phyloP scores from a whole-genome alignment of 2,329 filamentous ascomycete genomes.

The Lachnellula hyalina region DNA sequence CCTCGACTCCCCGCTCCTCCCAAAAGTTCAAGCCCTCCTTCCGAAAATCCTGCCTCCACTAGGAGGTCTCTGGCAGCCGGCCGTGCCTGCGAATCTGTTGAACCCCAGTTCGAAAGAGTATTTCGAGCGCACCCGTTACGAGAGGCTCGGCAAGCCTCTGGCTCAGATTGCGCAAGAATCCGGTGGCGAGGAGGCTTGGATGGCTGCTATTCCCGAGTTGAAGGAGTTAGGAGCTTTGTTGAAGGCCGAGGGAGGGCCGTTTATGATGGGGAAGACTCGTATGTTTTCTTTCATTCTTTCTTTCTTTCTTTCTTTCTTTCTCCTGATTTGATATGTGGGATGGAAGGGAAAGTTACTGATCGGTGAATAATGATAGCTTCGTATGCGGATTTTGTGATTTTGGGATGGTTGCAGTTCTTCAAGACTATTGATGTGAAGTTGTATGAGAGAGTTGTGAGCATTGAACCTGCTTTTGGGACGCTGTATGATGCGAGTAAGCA shows the following conservation, averaged over 20 bases:
- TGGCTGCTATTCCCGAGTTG: slow-evolving; percentile 41
- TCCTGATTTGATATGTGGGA: background rate
- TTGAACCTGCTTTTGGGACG: slow-evolving; percentile 17
- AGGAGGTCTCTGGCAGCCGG: slow-evolving; percentile 39
- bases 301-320: no score
- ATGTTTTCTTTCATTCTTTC: background rate
- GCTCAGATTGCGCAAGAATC: slow-evolving; percentile 42
- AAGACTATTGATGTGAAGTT: slow-evolving; percentile 34
- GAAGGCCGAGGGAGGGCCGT: slow-evolving; percentile 51
- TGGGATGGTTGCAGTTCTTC: slow-evolving; percentile 42
- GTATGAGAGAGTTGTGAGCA: slow-evolving; percentile 35
- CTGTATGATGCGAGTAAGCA: slow-evolving; percentile 18
- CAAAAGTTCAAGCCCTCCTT: slow-evolving; percentile 40
- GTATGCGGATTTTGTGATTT: slow-evolving; percentile 56
- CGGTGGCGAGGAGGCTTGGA: slow-evolving; percentile 48
- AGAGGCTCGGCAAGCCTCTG: slow-evolving; percentile 47
- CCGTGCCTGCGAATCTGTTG: slow-evolving; percentile 47
- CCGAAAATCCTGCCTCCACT: slow-evolving; percentile 31
- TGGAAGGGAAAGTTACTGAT: background rate
- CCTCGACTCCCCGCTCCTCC: slow-evolving; percentile 47
- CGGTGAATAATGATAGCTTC: slow-evolving; percentile 29
- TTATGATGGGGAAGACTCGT: slow-evolving; percentile 50
- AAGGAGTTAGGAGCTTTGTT: slow-evolving; percentile 32
- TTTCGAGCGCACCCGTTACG: slow-evolving; percentile 48
- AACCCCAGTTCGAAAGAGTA: slow-evolving; percentile 46